Evolutionary conservation across 2,329 filamentous ascomycete species (phyloP).

Genomic region (Daldinia eschscholtzii): DNA sequence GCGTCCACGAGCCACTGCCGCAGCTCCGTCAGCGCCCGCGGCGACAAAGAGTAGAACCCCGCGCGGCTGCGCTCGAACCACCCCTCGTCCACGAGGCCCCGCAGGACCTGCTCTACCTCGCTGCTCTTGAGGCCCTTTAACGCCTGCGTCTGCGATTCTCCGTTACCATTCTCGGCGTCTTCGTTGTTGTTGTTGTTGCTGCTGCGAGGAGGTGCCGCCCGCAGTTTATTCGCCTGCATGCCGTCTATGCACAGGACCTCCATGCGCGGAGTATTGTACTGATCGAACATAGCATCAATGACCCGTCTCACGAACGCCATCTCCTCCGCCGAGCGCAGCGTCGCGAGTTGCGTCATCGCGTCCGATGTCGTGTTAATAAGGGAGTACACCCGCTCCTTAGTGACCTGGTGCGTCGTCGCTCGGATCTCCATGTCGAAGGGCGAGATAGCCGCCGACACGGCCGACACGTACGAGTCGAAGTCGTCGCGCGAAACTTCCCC

Average conservation of each 20-base stretch:
- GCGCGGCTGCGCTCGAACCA: conserved; percentile 84
- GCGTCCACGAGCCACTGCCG: conserved; percentile 85
- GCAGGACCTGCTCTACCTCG: conserved; percentile 81
- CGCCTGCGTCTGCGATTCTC: conserved; percentile 50
- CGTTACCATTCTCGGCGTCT: conserved; percentile 49
- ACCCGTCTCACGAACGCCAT: conserved; percentile 90
- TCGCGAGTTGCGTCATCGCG: conserved; percentile 86
- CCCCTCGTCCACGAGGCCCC: conserved; percentile 78
- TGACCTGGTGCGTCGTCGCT: conserved; percentile 75
- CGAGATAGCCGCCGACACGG: conserved; percentile 78
- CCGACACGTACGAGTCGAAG: conserved; percentile 76
- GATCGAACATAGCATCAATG: conserved; percentile 92
- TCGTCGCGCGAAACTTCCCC: conserved; percentile 76
- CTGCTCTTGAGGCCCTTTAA: conserved; percentile 75
- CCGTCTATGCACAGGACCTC: conserved; percentile 86
- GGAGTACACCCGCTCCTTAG: conserved; percentile 78
- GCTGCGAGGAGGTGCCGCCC: conserved; percentile 59
- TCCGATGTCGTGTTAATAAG: conserved; percentile 92
- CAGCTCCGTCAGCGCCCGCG: conserved; percentile 86
- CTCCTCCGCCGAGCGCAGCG: conserved; percentile 83
- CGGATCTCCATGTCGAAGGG: conserved; percentile 91
- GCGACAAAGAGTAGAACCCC: conserved; percentile 81
- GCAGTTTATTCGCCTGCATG: conserved; percentile 82
- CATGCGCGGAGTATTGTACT: conserved; percentile 80
- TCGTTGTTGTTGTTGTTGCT: conserved; percentile 36